Evolutionary conservation across 1,284 basidiomycete species (phyloP), one percentile per base, ranked within the genome.

Genomic region (Apiotrichum siamense): DNA sequence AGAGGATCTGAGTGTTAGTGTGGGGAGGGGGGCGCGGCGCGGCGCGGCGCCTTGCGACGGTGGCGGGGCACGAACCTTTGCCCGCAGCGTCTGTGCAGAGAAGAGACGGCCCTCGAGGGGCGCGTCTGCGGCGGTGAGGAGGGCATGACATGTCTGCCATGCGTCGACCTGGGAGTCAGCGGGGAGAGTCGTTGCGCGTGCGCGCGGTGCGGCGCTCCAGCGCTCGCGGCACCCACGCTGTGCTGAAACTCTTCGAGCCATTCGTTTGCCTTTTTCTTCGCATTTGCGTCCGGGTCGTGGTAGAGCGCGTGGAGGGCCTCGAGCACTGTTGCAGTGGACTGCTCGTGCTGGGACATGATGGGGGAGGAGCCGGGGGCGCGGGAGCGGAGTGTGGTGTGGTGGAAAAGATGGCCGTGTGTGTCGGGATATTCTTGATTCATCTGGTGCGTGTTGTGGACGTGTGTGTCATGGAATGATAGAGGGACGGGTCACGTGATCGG

Each of bases 181-280:
- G 32, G 13, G n/a, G n/a, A n/a, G n/a, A n/a, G n/a, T n/a, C n/a
- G n/a, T n/a, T n/a, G n/a, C n/a, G n/a, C n/a, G n/a, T n/a, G n/a
- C n/a, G n/a, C n/a, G n/a, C n/a, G n/a, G n/a, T n/a, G n/a, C n/a
- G n/a, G n/a, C n/a, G n/a, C n/a, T n/a, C n/a, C n/a, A n/a, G n/a
- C n/a, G n/a, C n/a, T n/a, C n/a, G n/a, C n/a, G n/a, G n/a, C 10
- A 88, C 83, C 83, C 83, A 93, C 90, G 77, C 88, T 90, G 78
- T 94, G 91, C 77, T 96, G 91, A 71, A 94, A 96, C 75, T 91
- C 88, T 77, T 91, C 87, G 56, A 96, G 83, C 88, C 88, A 94
- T 62, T 83, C 78, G 76, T 91, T 93, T 61, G 90, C 91, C 58
- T 80, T 81, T 61, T 88, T 86, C 63, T 97, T 82, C 12, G 88